These are phyloP conservation scores for Amesomyces nigricolor DNA, from an alignment of 2,329 filamentous ascomycete species.

Conservation along the genomic window DNA sequence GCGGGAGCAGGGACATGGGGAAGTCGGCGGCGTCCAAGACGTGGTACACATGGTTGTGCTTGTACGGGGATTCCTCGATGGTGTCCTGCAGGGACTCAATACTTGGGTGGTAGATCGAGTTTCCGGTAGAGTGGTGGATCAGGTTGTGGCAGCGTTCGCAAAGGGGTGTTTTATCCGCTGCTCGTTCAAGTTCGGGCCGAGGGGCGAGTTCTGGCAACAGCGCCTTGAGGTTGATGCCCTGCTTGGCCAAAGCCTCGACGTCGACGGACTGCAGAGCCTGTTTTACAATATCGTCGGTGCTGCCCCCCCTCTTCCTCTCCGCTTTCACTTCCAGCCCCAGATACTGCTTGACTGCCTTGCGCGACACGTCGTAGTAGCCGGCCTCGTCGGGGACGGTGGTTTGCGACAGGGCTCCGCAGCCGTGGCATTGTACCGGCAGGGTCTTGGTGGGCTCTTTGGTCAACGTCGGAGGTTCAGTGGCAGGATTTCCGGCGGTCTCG, in stretches of 20 bases:
- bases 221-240: constrained; percentile 42
- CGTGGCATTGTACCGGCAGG: constrained; percentile 55
- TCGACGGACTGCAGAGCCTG: constrained; percentile 41
- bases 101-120: constrained; percentile 72
- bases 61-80: constrained; percentile 81
- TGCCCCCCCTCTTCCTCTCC: constrained; percentile 28
- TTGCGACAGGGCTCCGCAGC: constrained; percentile 61
- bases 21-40: constrained; percentile 94
- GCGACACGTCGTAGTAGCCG: constrained; percentile 52
- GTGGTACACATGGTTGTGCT: constrained; percentile 92
- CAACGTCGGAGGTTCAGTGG: neutral
- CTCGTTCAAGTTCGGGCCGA: neutral
- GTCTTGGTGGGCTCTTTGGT: constrained; percentile 12
- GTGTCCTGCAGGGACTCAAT: constrained; percentile 77
- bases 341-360: constrained; percentile 48
- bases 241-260: constrained; percentile 36
- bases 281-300: constrained; percentile 43
- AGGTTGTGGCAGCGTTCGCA: constrained; percentile 87
- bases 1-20: constrained; percentile 83
- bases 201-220: constrained; percentile 27
- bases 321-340: constrained; percentile 35
- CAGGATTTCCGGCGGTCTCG: neutral
- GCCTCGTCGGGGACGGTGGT: constrained; percentile 45
- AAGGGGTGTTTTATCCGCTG: constrained; percentile 46
- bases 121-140: constrained; percentile 65